Evolutionary conservation across 2,329 filamentous ascomycete genomes (phyloP).

Genomic region (Myriangium duriaei): DNA sequence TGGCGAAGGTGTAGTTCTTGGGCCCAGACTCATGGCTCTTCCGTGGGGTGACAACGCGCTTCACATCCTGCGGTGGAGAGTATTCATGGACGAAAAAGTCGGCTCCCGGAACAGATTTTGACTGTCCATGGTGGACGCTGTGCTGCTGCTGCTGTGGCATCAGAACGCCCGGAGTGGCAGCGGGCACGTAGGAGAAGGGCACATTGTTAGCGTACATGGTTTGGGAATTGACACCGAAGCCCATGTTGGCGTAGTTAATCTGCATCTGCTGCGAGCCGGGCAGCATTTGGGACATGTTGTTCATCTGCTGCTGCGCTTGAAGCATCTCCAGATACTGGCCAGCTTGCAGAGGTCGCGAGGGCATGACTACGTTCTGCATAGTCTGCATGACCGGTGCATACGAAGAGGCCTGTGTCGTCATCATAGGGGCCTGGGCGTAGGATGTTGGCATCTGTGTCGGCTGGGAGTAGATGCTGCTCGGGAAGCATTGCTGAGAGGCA

Average conservation of each 20-base stretch:
- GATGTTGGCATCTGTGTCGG: slow-evolving; percentile 12
- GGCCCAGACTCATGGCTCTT: slow-evolving; percentile 19
- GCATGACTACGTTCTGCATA: slow-evolving; percentile 12
- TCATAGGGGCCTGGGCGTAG: slow-evolving; percentile 11
- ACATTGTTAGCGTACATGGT: slow-evolving; percentile 4
- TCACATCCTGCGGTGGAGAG: slow-evolving; percentile 30
- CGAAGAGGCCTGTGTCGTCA: slow-evolving; percentile 11
- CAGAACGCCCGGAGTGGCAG: slow-evolving; percentile 4
- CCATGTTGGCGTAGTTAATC: slow-evolving; percentile 5
- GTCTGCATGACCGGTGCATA: slow-evolving; percentile 11
- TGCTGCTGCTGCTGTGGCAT: slow-evolving; percentile 19
- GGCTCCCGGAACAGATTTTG: slow-evolving; percentile 12
- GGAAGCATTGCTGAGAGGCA: slow-evolving; percentile 36
- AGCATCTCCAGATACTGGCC: slow-evolving; percentile 11
- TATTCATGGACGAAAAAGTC: slow-evolving; percentile 37
- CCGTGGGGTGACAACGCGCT: slow-evolving; percentile 20
- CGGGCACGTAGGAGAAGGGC: slow-evolving; percentile 12
- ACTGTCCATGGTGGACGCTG: slow-evolving; percentile 15
- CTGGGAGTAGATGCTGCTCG: slow-evolving; percentile 21
- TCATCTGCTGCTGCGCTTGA: slow-evolving; percentile 13
- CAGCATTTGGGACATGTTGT: slow-evolving; percentile 10
- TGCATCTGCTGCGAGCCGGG: slow-evolving; percentile 2
- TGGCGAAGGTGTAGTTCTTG: slow-evolving; percentile 37
- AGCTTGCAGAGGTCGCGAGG: slow-evolving; percentile 9
- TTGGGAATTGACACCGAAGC: slow-evolving; percentile 1